phyloP scores from a whole-genome alignment of 2,329 filamentous ascomycete species.

The Chaetoscypha palmicola region DNA sequence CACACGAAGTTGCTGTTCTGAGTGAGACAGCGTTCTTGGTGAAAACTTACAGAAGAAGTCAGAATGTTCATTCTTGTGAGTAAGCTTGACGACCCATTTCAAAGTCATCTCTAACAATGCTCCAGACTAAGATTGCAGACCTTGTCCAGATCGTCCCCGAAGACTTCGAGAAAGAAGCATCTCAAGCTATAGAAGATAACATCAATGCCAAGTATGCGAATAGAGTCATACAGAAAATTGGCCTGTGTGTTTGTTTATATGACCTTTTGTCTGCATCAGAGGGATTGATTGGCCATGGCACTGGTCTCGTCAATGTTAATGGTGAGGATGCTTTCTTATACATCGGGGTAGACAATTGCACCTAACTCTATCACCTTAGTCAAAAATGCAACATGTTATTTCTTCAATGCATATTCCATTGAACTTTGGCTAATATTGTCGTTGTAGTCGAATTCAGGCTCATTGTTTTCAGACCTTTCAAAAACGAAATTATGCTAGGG shows the following conservation, averaged over 20 bases:
- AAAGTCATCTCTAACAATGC: slow-evolving; percentile 8
- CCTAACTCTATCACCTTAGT: no score
- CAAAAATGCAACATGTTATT: no score
- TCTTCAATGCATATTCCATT: not conserved
- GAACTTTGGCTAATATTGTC: not conserved
- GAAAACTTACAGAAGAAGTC: not conserved
- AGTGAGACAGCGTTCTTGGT: no score
- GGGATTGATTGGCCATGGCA: slow-evolving; percentile 87
- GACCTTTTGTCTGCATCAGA: slow-evolving; percentile 86
- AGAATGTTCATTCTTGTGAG: slow-evolving; percentile 45
- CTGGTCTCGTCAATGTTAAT: slow-evolving; percentile 89
- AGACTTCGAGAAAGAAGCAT: slow-evolving; percentile 78
- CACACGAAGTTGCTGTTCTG: no score
- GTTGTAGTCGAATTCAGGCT: slow-evolving; percentile 78
- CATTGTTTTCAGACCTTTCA: slow-evolving; percentile 91
- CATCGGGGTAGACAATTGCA: no score
- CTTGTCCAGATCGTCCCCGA: slow-evolving; percentile 86
- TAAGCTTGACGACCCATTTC: slow-evolving; percentile 5
- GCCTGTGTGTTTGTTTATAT: slow-evolving; percentile 88
- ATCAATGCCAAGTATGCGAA: slow-evolving; percentile 97
- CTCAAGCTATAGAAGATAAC: slow-evolving; percentile 85
- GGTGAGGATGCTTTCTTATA: no score
- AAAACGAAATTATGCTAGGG: slow-evolving; percentile 83
- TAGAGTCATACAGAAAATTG: slow-evolving; percentile 89
- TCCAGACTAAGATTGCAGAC: slow-evolving; percentile 85